These are phyloP conservation scores for Penicillium brasilianum DNA, from an alignment of 2,329 filamentous ascomycete species.

Conservation along the genomic window DNA sequence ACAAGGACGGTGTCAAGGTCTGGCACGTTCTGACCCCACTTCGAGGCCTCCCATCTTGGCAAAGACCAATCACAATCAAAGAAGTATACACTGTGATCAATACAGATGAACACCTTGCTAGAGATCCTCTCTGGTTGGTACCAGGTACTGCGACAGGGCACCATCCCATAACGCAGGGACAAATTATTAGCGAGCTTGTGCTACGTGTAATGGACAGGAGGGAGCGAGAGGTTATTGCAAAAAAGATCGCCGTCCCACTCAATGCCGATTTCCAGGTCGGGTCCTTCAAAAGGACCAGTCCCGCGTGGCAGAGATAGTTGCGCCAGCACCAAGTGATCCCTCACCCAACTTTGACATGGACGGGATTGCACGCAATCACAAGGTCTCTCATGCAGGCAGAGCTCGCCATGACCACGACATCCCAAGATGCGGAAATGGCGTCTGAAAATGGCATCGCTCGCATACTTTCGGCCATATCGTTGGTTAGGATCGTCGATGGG, in stretches of 20 bases:
- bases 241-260: conserved; percentile 26
- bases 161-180: conserved; percentile 32
- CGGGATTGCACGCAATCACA: conserved; percentile 7
- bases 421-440: conserved; percentile 6
- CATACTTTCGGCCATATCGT: conserved; percentile 20
- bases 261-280: conserved; percentile 14
- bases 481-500: conserved; percentile 17
- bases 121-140: conserved; percentile 52
- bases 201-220: conserved; percentile 22
- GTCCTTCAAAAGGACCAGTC: no score
- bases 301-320: no score
- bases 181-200: conserved; percentile 24
- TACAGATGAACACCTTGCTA: conserved; percentile 43
- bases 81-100: neutral
- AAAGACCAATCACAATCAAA: no score
- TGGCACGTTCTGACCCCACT: conserved; percentile 50
- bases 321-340: neutral
- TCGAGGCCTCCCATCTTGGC: conserved; percentile 32
- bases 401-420: conserved; percentile 12
- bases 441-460: conserved; percentile 4
- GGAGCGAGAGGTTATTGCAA: conserved; percentile 22
- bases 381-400: conserved; percentile 16
- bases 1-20: conserved; percentile 49
- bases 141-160: conserved; percentile 53
- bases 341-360: conserved; percentile 6